Percentiles rank a stretch among this genome's conserved stretches.
Conservation (phyloP, 768 basidiomycete species). For the Hypholoma fasciculare region DNA sequence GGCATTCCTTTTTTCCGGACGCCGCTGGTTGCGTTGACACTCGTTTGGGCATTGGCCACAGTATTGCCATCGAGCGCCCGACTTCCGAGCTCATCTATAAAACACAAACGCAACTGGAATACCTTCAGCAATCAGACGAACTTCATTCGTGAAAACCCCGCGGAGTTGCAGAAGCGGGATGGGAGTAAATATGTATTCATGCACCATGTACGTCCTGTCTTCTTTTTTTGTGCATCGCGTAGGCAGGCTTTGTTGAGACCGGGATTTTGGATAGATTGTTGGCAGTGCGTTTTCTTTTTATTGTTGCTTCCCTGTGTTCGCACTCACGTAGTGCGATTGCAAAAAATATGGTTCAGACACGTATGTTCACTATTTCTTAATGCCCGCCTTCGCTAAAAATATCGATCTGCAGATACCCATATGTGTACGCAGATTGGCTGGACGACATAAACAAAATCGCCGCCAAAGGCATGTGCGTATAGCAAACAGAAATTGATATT, state of each 20-base stretch:
- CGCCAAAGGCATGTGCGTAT: slow-evolving; percentile 43
- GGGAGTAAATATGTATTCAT: slow-evolving; percentile 52
- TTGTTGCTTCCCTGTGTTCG: background rate
- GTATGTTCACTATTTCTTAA: slow-evolving; percentile 24
- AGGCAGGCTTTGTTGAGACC: background rate
- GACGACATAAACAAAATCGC: slow-evolving; percentile 41
- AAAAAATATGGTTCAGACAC: slow-evolving; percentile 31
- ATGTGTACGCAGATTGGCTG: slow-evolving; percentile 39
- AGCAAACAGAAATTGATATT: slow-evolving; percentile 8
- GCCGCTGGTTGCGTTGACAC: background rate
- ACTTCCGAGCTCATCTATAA: slow-evolving; percentile 3
- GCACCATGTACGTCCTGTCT: slow-evolving; percentile 41
- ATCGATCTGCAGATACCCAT: slow-evolving; percentile 32
- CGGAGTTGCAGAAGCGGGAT: slow-evolving; percentile 36
- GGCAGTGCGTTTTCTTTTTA: slow-evolving; percentile 36
- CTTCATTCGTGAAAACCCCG: slow-evolving; percentile 18
- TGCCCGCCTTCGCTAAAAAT: background rate
- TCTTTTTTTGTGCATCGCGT: background rate
- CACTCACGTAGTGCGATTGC: background rate
- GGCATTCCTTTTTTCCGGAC: too few species aligned
- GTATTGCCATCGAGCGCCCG: background rate
- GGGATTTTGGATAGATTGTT: slow-evolving; percentile 33
- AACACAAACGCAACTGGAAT: slow-evolving; percentile 14
- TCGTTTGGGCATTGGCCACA: slow-evolving; percentile 1
- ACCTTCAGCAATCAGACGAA: slow-evolving; percentile 15